Evolutionary conservation across 2,329 filamentous ascomycete species (phyloP).

Genomic region (Hypoxylon sp.): DNA sequence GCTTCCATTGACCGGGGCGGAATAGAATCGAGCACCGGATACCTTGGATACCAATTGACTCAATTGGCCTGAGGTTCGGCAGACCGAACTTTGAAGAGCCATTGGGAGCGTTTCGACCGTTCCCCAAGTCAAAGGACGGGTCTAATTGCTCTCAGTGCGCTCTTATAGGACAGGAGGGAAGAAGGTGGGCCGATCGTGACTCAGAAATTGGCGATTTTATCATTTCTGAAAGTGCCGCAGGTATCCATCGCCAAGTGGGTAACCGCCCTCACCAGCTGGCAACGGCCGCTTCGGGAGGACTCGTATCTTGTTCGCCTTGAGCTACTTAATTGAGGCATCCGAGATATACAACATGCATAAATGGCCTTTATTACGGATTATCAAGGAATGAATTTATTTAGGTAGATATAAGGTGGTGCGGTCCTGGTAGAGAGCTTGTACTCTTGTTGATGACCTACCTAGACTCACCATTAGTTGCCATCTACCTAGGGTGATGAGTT

Average conservation of each 20-base stretch:
- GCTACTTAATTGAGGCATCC: conserved; percentile 14
- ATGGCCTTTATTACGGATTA: too few species aligned
- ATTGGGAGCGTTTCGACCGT: conserved; percentile 39
- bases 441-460: background rate
- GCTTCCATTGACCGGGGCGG: conserved; percentile 69
- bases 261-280: background rate
- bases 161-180: conserved; percentile 23
- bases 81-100: conserved; percentile 37
- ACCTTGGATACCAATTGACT: conserved; percentile 31
- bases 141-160: conserved; percentile 35
- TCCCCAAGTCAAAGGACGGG: conserved; percentile 29
- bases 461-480: too few species aligned
- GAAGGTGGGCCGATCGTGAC: conserved; percentile 26
- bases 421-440: too few species aligned
- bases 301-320: conserved; percentile 4
- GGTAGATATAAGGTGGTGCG: too few species aligned
- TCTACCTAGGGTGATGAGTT: too few species aligned
- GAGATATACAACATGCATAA: background rate
- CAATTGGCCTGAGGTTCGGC: conserved; percentile 35
- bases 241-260: conserved; percentile 6
- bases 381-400: too few species aligned
- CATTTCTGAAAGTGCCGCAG: conserved; percentile 32
- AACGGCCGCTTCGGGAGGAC: background rate
- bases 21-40: conserved; percentile 61
- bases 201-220: conserved; percentile 26